Percentiles rank a stretch among this genome's conserved stretches.
phyloP scores from a whole-genome alignment of 225 moss, liverwort and hornwort species.

The Sphagnum contortum region DNA sequence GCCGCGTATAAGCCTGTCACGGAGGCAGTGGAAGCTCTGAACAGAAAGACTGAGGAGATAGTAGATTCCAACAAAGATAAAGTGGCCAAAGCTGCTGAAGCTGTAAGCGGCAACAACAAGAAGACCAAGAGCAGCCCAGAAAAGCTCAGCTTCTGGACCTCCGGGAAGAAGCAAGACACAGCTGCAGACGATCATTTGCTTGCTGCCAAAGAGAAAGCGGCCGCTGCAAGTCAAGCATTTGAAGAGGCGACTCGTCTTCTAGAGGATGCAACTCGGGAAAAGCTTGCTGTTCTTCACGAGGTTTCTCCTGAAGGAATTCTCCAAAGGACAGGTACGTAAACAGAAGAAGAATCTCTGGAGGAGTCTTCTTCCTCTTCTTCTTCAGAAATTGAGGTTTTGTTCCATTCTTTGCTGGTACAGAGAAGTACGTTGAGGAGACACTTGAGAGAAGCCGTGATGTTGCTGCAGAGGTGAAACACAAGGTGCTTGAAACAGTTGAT shows the following conservation, averaged over 20 bases:
- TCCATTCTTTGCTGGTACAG: slow-evolving; percentile 3
- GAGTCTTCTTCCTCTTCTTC: not conserved
- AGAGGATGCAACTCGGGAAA: slow-evolving; percentile 27
- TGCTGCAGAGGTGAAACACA: slow-evolving; percentile 17
- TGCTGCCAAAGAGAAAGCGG: slow-evolving; percentile 24
- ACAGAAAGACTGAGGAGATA: slow-evolving; percentile 16
- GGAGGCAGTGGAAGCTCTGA: slow-evolving; percentile 14
- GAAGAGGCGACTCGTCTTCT: slow-evolving; percentile 42
- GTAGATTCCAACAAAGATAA: slow-evolving; percentile 14
- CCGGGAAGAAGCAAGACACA: slow-evolving; percentile 13
- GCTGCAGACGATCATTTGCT: slow-evolving; percentile 27
- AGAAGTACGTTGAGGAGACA: slow-evolving; percentile 25
- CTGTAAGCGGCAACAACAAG: slow-evolving; percentile 12
- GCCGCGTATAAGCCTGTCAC: slow-evolving; percentile 27
- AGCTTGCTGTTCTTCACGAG: slow-evolving; percentile 3
- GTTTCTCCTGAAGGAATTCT: not conserved
- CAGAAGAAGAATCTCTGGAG: too few relatives aligned
- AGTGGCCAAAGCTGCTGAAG: slow-evolving; percentile 27
- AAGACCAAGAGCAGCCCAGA: slow-evolving; percentile 10
- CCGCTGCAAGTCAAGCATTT: slow-evolving; percentile 29
- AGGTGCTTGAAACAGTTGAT: not conserved
- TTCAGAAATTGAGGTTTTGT: not conserved
- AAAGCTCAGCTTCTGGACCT: slow-evolving; percentile 11
- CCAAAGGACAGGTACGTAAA: too few relatives aligned
- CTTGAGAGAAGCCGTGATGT: slow-evolving; percentile 38